Base-by-base conservation (phyloP, 1,284 basidiomycete species). In the Phylloboletellus chloephorus region DNA sequence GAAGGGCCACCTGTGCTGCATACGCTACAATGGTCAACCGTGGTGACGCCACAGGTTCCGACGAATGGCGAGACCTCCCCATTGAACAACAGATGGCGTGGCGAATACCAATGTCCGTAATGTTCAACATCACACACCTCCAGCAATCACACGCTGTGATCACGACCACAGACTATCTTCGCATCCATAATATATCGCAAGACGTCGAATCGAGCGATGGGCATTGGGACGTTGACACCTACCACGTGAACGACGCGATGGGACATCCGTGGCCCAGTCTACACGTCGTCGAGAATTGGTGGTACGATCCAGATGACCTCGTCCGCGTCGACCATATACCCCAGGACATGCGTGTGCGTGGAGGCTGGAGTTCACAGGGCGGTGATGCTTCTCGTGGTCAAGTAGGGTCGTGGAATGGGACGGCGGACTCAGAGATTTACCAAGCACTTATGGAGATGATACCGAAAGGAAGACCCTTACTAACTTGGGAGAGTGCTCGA, bases 101-200 rank as follows among this genome's bases (percentile, higher is more conserved):
- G 62, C 52, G 52, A 30, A 52, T 69, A 43, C 69, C 69, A 0
- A 64, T 61, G 37, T 52, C 54, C 11, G 9, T 63, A 32, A 74
- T 75, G 69, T 54, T 75, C 41, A 68, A 75, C 52, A 33, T 75
- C n/a, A 63, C 70, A 0, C 63, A 66, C 43, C 57, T 73, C 7
- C 66, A 61, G 13, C 44, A 53, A 28, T 52, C 58, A 2, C 60
- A 73, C 34, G 49, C 66, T 4, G 63, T 72, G 17, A 53, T 72
- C 41, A 63, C 66, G 0, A 56, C 64, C 15, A 51, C 61, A 7
- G 71, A 73, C 17, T 74, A 69, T 44, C 55, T 73, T 42, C 62
- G 64, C 11, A 50, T 72, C 13, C 65, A 73, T 30, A 57, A 57
- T 23, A 57, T 66, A 15, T 52, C 62, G 4, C 39, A 52, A 3